Base-by-base conservation (phyloP, 768 basidiomycete species). In the Udeniomyces megalosporus region DNA sequence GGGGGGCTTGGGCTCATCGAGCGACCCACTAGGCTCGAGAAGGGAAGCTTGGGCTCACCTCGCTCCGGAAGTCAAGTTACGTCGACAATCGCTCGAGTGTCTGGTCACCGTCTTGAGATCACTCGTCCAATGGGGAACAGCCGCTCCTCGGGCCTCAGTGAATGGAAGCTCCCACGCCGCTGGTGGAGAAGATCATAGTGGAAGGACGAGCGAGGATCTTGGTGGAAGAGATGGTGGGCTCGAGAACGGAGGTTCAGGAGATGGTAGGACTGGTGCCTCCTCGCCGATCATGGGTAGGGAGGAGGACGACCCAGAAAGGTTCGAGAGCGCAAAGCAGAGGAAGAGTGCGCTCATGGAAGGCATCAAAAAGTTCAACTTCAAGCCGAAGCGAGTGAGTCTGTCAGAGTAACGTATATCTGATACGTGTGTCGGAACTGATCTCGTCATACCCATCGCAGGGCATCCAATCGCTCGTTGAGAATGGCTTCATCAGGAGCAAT, bases 351-450 rank as follows among this genome's bases (percentile, higher is more conserved):
- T 97, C 31, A 75, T 91, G 44, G 93, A 97, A 71, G 95, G 95
- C 29, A 86, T 97, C 74, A 91, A 86, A 74, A 90, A 89, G 74
- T 99, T 99, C 75, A 96, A 97, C 72, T 90, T 85, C 78, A 97
- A 95, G 75, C 92, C 93, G n/a, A 97, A 96, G 75, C 81, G 84
- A 68, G 91, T 92, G 69, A 50, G 84, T 74, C 31, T n/a, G n/a
- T 48, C 26, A 26, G 5, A n/a, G 4, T 48, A 7, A n/a, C 7
- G 47, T 7, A 48, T 48, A 4, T 14, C n/a, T 48, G 7, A 48
- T 26, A 12, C 12, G 44, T 12, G n/a, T 45, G 12, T 12, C n/a
- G 12, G n/a, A 45, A n/a, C 12, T 45, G 44, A 12, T 45, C 12
- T n/a, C 12, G 12, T 12, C n/a, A 14, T 48, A 14, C n/a, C n/a